phyloP scores from a whole-genome alignment of 1,139 yeast species.

The Debaryomycetaceae sp. region DNA sequence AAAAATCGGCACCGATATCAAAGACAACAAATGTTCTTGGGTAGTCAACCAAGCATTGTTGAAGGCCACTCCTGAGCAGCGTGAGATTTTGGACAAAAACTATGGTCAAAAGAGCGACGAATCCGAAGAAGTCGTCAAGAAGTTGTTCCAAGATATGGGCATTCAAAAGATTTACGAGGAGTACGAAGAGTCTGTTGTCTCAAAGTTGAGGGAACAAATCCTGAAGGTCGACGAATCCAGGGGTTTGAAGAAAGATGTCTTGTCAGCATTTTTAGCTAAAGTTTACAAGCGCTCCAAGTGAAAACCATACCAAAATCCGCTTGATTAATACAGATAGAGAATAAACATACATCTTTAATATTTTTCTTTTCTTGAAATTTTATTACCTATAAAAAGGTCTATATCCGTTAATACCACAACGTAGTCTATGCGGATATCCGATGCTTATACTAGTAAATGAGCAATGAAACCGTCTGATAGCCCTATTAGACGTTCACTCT shows the following conservation, averaged over 20 bases:
- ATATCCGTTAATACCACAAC: background rate
- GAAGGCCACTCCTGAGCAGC: constrained; percentile 76
- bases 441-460: background rate
- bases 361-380: background rate
- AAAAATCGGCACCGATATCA: constrained; percentile 97
- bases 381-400: constrained; percentile 1
- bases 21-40: constrained; percentile 99
- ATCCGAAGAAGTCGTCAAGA: constrained; percentile 70
- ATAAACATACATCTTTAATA: background rate
- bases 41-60: constrained; percentile 89
- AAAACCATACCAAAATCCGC: constrained; percentile 1
- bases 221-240: constrained; percentile 77
- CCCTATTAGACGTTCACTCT: constrained; percentile 61
- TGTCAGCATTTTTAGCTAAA: constrained; percentile 80
- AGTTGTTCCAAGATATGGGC: constrained; percentile 69
- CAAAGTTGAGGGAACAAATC: constrained; percentile 62
- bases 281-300: constrained; percentile 92
- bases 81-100: constrained; percentile 76
- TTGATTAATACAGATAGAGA: constrained; percentile 3
- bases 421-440: background rate
- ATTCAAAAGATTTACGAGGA: constrained; percentile 69
- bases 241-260: constrained; percentile 86
- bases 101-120: constrained; percentile 81
- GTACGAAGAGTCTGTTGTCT: constrained; percentile 79
- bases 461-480: background rate